These are phyloP conservation scores for Plectosphaerella plurivora DNA, from an alignment of 2,329 filamentous ascomycete species.

Conservation along the genomic window DNA sequence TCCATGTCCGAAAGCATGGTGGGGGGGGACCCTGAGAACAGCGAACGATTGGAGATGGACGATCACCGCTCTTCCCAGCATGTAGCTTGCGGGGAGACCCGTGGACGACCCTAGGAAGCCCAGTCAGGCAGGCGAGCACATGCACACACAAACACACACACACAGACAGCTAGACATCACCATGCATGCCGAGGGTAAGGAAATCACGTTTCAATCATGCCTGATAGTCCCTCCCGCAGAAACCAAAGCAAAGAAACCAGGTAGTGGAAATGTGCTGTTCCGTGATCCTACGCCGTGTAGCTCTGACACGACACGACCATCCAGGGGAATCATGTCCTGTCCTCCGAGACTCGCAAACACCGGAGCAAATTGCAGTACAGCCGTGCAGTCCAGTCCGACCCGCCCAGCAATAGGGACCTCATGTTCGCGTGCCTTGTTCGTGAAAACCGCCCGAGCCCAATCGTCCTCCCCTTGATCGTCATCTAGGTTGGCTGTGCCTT, in stretches of 20 bases:
- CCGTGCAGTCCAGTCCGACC: slow-evolving; percentile 7
- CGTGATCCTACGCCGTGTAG: not conserved
- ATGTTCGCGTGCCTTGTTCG: slow-evolving; percentile 5
- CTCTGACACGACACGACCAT: slow-evolving; percentile 1
- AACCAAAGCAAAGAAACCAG: not conserved
- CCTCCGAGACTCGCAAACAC: slow-evolving; percentile 10
- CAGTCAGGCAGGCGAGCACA: no score
- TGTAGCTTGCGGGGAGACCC: no score
- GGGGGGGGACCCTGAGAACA: no score
- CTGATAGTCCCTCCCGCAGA: not conserved
- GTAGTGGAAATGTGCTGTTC: not conserved
- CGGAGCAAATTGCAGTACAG: slow-evolving; percentile 7
- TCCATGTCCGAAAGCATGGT: no score
- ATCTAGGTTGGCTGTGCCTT: slow-evolving; percentile 5
- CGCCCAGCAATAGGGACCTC: slow-evolving; percentile 3
- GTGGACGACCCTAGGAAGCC: no score
- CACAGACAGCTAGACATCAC: no score
- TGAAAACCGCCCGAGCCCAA: slow-evolving; percentile 1
- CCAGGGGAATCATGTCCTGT: slow-evolving; percentile 4
- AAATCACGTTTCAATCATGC: no score
- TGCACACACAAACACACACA: no score
- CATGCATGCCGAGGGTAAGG: no score
- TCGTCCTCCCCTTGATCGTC: slow-evolving; percentile 1
- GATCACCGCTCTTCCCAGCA: no score
- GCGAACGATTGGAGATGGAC: no score